phyloP scores from a whole-genome alignment of 2,329 filamentous ascomycete genomes.

The Apiospora pterosperma region DNA sequence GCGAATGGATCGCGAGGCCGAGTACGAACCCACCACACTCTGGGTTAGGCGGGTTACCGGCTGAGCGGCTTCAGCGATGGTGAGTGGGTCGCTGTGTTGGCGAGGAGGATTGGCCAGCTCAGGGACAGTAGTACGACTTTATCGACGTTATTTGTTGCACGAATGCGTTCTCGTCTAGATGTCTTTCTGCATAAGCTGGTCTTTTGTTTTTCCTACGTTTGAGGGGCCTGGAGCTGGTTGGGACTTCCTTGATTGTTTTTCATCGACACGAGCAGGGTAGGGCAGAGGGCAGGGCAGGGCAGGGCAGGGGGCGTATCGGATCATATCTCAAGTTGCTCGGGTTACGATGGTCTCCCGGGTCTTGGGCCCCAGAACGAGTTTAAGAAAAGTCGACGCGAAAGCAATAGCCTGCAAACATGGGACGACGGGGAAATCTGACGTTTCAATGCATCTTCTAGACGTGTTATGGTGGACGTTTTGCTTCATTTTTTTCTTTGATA shows the following conservation, averaged over 20 bases:
- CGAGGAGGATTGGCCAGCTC: neutral
- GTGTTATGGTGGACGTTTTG: neutral
- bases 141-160: neutral
- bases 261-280: neutral
- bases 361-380: neutral
- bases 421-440: neutral
- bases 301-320: neutral
- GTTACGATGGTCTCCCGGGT: neutral
- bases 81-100: neutral
- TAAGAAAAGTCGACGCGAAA: neutral
- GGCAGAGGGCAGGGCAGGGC: neutral
- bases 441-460: neutral
- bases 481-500: neutral
- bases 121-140: neutral
- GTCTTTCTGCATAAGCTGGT: neutral
- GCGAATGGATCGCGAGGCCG: conserved; percentile 64
- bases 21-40: conserved; percentile 63
- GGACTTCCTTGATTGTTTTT: neutral
- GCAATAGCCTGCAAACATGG: neutral
- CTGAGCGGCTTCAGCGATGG: conserved; percentile 29
- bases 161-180: neutral
- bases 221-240: neutral
- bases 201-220: neutral
- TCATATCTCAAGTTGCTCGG: neutral
- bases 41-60: conserved; percentile 78